Conservation (phyloP, 352 stramenopile genomes). For the Phytophthora multivora region DNA sequence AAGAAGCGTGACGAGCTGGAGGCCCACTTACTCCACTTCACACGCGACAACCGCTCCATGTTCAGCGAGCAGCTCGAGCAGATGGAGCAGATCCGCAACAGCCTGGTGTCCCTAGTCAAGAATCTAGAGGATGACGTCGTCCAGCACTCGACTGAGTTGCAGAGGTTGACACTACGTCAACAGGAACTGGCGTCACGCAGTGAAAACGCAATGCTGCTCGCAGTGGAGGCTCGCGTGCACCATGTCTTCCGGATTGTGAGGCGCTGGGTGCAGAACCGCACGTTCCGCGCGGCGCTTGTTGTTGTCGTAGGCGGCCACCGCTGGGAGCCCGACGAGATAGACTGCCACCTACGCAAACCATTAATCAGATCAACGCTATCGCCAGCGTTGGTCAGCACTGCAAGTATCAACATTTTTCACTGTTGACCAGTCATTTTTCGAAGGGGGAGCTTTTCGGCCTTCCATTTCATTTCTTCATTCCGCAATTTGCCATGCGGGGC, state of each 20-base stretch:
- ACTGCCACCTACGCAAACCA: too few species aligned
- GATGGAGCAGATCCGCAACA: constrained; percentile 57
- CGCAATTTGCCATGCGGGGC: background rate
- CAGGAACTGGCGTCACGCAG: constrained; percentile 40
- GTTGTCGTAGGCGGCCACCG: constrained; percentile 45
- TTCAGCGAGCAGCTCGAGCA: constrained; percentile 58
- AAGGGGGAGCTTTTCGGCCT: too few species aligned
- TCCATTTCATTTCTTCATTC: background rate
- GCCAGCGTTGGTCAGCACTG: too few species aligned
- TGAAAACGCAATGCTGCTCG: constrained; percentile 53
- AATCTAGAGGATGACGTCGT: constrained; percentile 67
- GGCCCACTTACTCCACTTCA: constrained; percentile 64
- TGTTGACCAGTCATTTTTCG: too few species aligned
- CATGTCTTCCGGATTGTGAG: constrained; percentile 44
- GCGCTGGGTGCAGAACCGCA: constrained; percentile 53
- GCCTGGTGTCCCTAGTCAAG: constrained; percentile 57
- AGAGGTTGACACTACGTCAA: constrained; percentile 43
- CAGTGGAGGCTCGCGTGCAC: constrained; percentile 41
- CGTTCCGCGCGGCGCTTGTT: constrained; percentile 56
- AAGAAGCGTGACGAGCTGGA: constrained; percentile 77
- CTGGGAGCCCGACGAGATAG: too few species aligned
- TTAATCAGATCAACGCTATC: too few species aligned
- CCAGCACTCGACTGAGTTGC: constrained; percentile 67
- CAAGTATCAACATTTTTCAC: too few species aligned
- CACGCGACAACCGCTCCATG: constrained; percentile 60